These are phyloP conservation scores for Niveomyces coronatus DNA, from an alignment of 2,329 filamentous ascomycete genomes.

Conservation along the genomic window DNA sequence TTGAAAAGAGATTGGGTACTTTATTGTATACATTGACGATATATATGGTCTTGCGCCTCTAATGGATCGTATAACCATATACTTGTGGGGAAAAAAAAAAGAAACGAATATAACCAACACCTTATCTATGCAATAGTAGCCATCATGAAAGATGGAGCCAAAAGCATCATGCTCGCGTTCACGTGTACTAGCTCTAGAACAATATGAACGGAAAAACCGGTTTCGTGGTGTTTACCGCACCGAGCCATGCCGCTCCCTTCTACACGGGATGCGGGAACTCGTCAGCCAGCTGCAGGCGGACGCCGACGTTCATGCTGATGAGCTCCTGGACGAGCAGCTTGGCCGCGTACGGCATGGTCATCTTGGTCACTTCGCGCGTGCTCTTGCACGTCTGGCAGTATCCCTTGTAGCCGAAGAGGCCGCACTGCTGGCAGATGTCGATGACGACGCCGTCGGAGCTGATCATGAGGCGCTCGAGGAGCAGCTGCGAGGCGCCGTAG, in stretches of 20 bases:
- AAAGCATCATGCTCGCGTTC: no score
- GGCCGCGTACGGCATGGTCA: slow-evolving; percentile 96
- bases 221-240: no score
- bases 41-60: no score
- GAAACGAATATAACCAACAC: slow-evolving; percentile 1
- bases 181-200: no score
- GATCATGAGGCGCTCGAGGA: slow-evolving; percentile 90
- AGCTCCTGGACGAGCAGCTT: slow-evolving; percentile 94
- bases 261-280: slow-evolving; percentile 66
- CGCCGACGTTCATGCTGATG: slow-evolving; percentile 97
- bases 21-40: slow-evolving; percentile 5
- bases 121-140: background rate
- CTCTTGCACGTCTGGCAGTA: slow-evolving; percentile 92
- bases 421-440: slow-evolving; percentile 89
- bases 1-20: background rate
- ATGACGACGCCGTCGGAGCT: slow-evolving; percentile 83
- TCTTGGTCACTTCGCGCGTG: slow-evolving; percentile 73
- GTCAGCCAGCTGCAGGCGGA: slow-evolving; percentile 80
- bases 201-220: no score
- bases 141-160: background rate
- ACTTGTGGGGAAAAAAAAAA: background rate
- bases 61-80: no score
- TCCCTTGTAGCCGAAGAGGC: slow-evolving; percentile 88
- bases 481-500: slow-evolving; percentile 85
- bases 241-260: background rate